These are phyloP conservation scores for Ottelia alismoides DNA, from an alignment of 106 monocot genomes.

Conservation along the genomic window DNA sequence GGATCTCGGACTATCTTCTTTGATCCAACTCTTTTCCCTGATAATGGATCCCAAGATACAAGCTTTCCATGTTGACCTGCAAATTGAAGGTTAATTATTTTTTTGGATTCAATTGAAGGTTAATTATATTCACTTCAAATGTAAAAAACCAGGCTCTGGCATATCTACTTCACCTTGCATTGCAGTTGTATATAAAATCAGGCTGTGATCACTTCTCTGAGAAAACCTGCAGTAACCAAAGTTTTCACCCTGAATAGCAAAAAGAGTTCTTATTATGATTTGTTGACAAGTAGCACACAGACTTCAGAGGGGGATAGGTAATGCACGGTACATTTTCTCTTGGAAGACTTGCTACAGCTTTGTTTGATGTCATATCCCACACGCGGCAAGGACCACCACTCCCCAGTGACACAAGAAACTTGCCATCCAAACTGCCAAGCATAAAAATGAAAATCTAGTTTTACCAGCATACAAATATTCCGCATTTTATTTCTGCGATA, in stretches of 20 bases:
- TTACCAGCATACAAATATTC: no score
- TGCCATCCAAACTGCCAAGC: slow-evolving; percentile 50
- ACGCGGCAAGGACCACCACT: slow-evolving; percentile 52
- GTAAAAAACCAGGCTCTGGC: not conserved
- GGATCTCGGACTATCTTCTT: slow-evolving; percentile 48
- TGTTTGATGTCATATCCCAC: slow-evolving; percentile 63
- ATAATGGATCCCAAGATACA: slow-evolving; percentile 45
- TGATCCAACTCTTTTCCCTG: slow-evolving; percentile 62
- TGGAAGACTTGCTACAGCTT: slow-evolving; percentile 33
- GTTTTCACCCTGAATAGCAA: slow-evolving; percentile 57
- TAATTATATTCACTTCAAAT: not conserved
- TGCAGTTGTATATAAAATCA: slow-evolving; percentile 38
- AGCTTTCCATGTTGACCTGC: slow-evolving; percentile 58
- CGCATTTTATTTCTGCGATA: no score
- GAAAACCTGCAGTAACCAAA: slow-evolving; percentile 80
- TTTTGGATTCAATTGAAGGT: no score
- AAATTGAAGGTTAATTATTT: no score
- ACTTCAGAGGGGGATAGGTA: not conserved
- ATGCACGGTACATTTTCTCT: slow-evolving; percentile 40
- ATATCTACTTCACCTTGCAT: slow-evolving; percentile 40
- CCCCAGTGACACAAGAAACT: slow-evolving; percentile 59
- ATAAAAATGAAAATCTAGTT: no score
- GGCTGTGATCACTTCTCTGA: slow-evolving; percentile 19
- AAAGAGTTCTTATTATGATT: not conserved
- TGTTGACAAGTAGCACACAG: not conserved